Base-by-base conservation (phyloP, 2,329 filamentous ascomycete species). In the Arachnopeziza araneosa region DNA sequence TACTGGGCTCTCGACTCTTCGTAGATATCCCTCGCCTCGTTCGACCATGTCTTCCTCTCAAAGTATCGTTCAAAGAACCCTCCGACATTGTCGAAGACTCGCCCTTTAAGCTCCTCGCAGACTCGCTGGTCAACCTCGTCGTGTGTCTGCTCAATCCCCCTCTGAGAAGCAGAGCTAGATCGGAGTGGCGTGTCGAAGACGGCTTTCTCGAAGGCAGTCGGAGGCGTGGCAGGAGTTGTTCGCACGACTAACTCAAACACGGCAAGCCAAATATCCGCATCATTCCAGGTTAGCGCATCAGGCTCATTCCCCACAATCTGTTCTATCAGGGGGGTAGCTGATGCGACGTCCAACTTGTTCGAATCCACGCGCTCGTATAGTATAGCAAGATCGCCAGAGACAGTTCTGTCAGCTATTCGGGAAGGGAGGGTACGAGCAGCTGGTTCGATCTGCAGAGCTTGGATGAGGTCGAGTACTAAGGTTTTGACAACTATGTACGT, bases 121-220 rank as follows among this genome's bases (percentile, higher is more conserved):
- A 70, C 71, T 59, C 63, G 62, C 59, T 67, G 60, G 48, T 71
- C 64, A 60, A 69, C 58, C 57, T 68, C 61, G 14, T 66, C 55
- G 60, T 69, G 62, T 61, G 59, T 68, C 44, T 71, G 60, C 51
- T 70, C 64, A 55, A 60, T 60, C 17, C 65, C 65, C 24, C 49
- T 65, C 63, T 66, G 61, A 66, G 63, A 69, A 57, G 65, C 65
- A 14, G 55, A 68, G 60, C 60, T 66, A n/a, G 60, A 64, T 62
- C 57, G 59, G 30, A 65, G 48, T 50, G 59, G 65, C 10, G 64
- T 68, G 24, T 67, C 60, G 30, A 67, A 58, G 61, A 64, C 32
- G 48, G 62, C 30, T 51, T 64, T 63, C 54, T 62, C 50, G 59
- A 63, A 57, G 52, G 32, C 24, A 57, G 52, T 57, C 23, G 54